phyloP scores from a whole-genome alignment of 768 basidiomycete genomes.

The Termitomyces sp. region DNA sequence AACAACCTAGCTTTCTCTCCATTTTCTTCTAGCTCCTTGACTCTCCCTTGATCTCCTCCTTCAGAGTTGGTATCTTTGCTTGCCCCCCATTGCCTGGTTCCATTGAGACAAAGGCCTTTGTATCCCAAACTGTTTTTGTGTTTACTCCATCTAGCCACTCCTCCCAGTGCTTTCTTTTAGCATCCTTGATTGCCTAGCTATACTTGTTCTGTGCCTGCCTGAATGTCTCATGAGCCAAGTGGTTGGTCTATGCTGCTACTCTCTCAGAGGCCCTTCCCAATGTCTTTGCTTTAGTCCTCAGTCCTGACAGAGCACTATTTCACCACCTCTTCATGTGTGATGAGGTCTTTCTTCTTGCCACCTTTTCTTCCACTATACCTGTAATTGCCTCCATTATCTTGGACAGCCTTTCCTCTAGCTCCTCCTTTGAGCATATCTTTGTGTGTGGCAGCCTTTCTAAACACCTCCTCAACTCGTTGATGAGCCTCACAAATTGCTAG shows the following conservation, averaged over 20 bases:
- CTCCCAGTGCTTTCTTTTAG: no score
- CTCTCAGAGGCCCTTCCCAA: neutral
- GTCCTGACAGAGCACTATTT: no score
- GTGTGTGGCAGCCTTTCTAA: neutral
- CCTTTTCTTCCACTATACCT: neutral
- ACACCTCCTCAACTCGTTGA: neutral
- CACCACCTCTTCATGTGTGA: neutral
- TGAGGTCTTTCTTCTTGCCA: neutral
- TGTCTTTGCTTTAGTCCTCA: neutral
- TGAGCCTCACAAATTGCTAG: no score
- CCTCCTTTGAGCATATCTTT: neutral
- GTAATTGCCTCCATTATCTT: neutral
- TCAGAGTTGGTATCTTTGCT: neutral
- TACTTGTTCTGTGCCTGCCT: neutral
- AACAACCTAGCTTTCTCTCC: slow-evolving; percentile 21
- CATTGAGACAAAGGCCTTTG: slow-evolving; percentile 16
- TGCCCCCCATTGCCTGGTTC: slow-evolving; percentile 20
- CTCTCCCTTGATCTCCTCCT: neutral
- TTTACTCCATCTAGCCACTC: no score
- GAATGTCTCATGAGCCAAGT: slow-evolving; percentile 19
- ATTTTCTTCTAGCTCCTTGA: slow-evolving; percentile 14
- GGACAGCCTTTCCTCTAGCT: neutral
- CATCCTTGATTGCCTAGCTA: neutral
- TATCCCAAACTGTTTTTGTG: slow-evolving; percentile 18
- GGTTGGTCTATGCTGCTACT: neutral